Evolutionary conservation across 768 basidiomycete genomes (phyloP).

Genomic region (Gymnopilus junonius): DNA sequence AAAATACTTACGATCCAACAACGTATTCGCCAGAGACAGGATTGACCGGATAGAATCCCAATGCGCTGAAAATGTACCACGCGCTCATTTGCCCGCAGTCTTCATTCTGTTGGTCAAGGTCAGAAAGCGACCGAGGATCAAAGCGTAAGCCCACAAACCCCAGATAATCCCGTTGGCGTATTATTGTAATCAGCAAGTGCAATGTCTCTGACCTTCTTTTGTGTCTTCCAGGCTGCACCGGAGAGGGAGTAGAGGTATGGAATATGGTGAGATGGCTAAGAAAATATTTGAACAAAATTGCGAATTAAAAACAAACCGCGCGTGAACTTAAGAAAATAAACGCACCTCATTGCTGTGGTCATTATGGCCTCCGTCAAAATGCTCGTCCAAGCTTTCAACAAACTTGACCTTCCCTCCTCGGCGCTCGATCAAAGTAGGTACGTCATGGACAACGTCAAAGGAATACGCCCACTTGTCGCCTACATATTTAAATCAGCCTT

Average conservation of each 20-base stretch:
- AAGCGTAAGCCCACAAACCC: constrained; percentile 48
- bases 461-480: constrained; percentile 71
- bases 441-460: constrained; percentile 76
- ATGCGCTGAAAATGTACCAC: constrained; percentile 82
- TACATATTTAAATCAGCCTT: constrained; percentile 17
- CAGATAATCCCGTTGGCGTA: constrained; percentile 71
- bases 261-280: constrained; percentile 82
- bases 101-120: constrained; percentile 62
- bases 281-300: neutral
- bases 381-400: constrained; percentile 66
- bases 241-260: constrained; percentile 82
- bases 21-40: constrained; percentile 78
- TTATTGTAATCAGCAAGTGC: constrained; percentile 68
- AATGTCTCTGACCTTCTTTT: constrained; percentile 72
- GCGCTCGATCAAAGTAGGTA: constrained; percentile 60
- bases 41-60: constrained; percentile 88
- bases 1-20: constrained; percentile 63
- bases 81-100: constrained; percentile 93
- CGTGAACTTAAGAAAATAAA: no score
- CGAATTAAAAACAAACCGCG: no score
- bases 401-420: constrained; percentile 72
- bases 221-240: constrained; percentile 70
- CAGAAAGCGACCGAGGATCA: neutral
- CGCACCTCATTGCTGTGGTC: constrained; percentile 81
- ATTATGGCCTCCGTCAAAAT: constrained; percentile 68